These are phyloP conservation scores for Aureobasidium vineae DNA, from an alignment of 2,329 filamentous ascomycete genomes.

Conservation along the genomic window DNA sequence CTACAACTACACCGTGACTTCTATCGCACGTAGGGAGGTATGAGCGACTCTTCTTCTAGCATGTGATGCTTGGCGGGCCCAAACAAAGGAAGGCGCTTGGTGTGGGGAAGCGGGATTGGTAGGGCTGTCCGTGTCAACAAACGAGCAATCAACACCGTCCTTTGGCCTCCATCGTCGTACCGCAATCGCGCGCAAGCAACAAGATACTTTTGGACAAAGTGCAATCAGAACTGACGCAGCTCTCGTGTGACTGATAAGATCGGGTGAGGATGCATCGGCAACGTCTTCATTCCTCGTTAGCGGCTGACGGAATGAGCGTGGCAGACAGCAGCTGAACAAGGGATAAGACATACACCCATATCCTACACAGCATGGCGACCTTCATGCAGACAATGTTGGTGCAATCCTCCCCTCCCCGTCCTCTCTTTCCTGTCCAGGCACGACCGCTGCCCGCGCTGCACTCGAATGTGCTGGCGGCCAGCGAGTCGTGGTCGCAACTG, in stretches of 20 bases:
- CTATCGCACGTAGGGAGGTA: too few species aligned
- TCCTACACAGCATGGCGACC: constrained; percentile 59
- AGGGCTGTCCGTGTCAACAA: constrained; percentile 16
- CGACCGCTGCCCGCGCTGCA: constrained; percentile 46
- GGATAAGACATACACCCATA: not conserved
- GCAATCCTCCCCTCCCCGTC: constrained; percentile 39
- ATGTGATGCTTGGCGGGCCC: not conserved
- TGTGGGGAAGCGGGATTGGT: constrained; percentile 6
- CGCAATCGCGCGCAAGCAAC: not conserved
- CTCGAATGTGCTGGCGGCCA: constrained; percentile 44
- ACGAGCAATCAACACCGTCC: not conserved
- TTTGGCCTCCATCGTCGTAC: not conserved
- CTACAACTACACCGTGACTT: too few species aligned
- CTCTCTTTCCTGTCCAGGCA: constrained; percentile 37
- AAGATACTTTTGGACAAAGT: not conserved
- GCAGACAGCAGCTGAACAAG: constrained; percentile 17
- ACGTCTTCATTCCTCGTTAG: constrained; percentile 24
- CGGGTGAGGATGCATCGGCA: constrained; percentile 7
- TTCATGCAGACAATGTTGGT: constrained; percentile 82
- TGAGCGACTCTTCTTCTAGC: not conserved
- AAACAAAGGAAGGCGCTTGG: not conserved
- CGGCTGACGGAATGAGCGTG: constrained; percentile 16
- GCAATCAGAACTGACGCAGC: not conserved
- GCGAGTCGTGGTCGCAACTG: constrained; percentile 42
- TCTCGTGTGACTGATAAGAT: constrained; percentile 12